Evolutionary conservation across 148 eudicot genomes (phyloP).

Genomic region (Rhododendron vialii): DNA sequence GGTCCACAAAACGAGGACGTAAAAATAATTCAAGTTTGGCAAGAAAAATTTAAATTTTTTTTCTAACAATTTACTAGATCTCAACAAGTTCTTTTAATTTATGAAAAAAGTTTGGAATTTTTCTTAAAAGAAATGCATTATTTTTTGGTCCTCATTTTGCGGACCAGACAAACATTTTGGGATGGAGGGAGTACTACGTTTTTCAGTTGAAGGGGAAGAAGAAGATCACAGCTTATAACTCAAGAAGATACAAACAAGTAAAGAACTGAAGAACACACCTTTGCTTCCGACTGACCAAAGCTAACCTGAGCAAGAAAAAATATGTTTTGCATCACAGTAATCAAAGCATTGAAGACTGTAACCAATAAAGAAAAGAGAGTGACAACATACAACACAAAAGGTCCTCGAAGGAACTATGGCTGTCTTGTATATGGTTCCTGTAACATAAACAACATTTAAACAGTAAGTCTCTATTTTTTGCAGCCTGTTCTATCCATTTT

Average conservation of each 20-base stretch:
- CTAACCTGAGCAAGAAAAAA: conserved; percentile 63
- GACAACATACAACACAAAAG: conserved; percentile 69
- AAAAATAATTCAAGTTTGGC: too few relatives aligned
- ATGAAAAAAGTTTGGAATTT: too few relatives aligned
- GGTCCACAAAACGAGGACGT: too few relatives aligned
- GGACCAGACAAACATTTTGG: too few relatives aligned
- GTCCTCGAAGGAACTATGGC: conserved; percentile 83
- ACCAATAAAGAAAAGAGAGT: conserved; percentile 14
- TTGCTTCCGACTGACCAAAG: conserved; percentile 93
- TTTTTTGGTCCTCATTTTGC: too few relatives aligned
- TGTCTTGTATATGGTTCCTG: conserved; percentile 96
- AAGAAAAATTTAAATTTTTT: too few relatives aligned
- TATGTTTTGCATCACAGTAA: conserved; percentile 2
- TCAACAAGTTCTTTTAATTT: too few relatives aligned
- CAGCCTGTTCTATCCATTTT: neutral
- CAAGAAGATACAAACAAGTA: conserved; percentile 9
- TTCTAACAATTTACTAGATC: too few relatives aligned
- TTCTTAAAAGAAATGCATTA: too few relatives aligned
- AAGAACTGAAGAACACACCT: conserved; percentile 41
- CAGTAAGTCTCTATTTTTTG: neutral
- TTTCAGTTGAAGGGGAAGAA: neutral
- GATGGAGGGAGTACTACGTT: neutral
- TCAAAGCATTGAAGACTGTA: neutral
- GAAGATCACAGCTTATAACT: neutral
- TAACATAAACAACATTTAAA: conserved; percentile 19